These are phyloP conservation scores for Babesia bigemina DNA, from an alignment of 169 alveolate species.

Conservation along the genomic window DNA sequence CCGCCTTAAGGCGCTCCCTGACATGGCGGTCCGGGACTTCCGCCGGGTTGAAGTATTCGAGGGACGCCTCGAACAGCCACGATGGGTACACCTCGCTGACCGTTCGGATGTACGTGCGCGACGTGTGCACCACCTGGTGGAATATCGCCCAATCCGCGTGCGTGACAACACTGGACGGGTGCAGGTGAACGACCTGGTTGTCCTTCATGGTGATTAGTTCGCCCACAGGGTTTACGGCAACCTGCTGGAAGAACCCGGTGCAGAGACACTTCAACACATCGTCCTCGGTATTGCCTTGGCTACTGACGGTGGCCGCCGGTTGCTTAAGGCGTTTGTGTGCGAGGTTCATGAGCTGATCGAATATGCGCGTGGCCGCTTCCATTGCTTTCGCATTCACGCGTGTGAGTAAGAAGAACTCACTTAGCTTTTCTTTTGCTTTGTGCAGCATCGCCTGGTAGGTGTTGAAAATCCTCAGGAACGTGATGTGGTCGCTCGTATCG, in stretches of 20 bases:
- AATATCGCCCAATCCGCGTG: constrained; percentile 92
- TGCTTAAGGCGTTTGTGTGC: constrained; percentile 75
- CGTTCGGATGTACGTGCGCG: constrained; percentile 95
- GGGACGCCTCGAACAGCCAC: constrained; percentile 86
- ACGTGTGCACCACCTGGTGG: constrained; percentile 97
- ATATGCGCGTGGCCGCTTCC: constrained; percentile 89
- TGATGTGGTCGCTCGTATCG: constrained; percentile 97
- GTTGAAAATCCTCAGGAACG: constrained; percentile 88
- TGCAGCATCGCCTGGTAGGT: constrained; percentile 28
- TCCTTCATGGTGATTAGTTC: constrained; percentile 95
- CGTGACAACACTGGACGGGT: constrained; percentile 95
- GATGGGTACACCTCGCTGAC: constrained; percentile 89
- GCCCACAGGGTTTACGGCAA: constrained; percentile 89
- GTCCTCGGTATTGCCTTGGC: not conserved
- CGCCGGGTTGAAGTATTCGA: constrained; percentile 50
- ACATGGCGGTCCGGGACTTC: constrained; percentile 20
- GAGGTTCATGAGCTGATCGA: constrained; percentile 86
- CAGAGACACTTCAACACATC: constrained; percentile 55
- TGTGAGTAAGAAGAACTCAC: constrained; percentile 88
- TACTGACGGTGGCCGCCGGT: not conserved
- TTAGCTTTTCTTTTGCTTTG: constrained; percentile 73
- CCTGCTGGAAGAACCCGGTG: constrained; percentile 93
- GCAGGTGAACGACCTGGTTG: constrained; percentile 94
- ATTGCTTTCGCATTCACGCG: constrained; percentile 88
- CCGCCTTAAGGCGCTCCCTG: too few species aligned